A percentile compares a stretch with the other conserved stretches of the same genome.
Evolutionary conservation across 306 rosid species (phyloP).

Genomic region (Vigna nakashimae): DNA sequence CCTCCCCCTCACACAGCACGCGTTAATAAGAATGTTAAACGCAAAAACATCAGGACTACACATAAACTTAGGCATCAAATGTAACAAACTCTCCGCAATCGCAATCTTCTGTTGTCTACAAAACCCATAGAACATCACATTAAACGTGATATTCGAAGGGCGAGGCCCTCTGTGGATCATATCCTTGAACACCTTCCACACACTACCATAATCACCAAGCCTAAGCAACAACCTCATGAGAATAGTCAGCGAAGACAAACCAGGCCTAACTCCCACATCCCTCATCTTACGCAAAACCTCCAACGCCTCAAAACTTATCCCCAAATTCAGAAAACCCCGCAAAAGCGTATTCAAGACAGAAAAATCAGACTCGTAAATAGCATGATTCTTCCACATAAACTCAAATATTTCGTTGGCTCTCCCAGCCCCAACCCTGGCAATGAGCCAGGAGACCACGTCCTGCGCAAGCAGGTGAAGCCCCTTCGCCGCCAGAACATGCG

Average conservation of each 20-base stretch:
- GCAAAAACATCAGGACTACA: slow-evolving; percentile 62
- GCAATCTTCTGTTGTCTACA: slow-evolving; percentile 61
- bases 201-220: slow-evolving; percentile 73
- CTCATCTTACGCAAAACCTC: slow-evolving; percentile 66
- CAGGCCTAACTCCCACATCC: slow-evolving; percentile 59
- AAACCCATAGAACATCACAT: slow-evolving; percentile 62
- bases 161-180: slow-evolving; percentile 61
- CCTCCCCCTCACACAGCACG: slow-evolving; percentile 60
- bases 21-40: slow-evolving; percentile 64
- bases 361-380: slow-evolving; percentile 62
- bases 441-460: slow-evolving; percentile 66
- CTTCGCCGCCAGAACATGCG: slow-evolving; percentile 62
- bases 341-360: slow-evolving; percentile 71
- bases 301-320: slow-evolving; percentile 67
- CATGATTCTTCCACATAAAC: slow-evolving; percentile 72
- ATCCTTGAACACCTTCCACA: slow-evolving; percentile 73
- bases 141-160: slow-evolving; percentile 54
- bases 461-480: slow-evolving; percentile 62
- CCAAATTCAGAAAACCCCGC: slow-evolving; percentile 63
- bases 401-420: slow-evolving; percentile 57
- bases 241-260: slow-evolving; percentile 51
- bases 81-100: slow-evolving; percentile 66
- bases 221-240: slow-evolving; percentile 63
- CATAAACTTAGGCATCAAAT: slow-evolving; percentile 66
- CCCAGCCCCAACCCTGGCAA: slow-evolving; percentile 57